phyloP scores from a whole-genome alignment of 2,329 filamentous ascomycete genomes.

The Aspergillus sp. region DNA sequence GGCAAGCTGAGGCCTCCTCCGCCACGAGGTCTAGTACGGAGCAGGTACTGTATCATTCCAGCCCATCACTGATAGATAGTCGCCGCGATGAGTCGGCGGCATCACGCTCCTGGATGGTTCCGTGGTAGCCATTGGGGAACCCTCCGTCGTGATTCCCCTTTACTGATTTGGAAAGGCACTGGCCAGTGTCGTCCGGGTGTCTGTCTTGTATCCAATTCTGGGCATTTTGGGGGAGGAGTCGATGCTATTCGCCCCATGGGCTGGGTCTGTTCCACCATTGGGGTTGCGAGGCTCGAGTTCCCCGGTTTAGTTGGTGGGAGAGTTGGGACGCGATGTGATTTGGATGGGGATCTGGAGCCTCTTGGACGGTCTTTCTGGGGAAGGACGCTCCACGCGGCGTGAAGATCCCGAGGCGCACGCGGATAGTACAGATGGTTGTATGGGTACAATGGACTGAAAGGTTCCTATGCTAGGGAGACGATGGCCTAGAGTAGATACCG shows the following conservation, averaged over 20 bases:
- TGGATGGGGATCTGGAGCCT: background rate
- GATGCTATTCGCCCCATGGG: background rate
- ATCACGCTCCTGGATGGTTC: background rate
- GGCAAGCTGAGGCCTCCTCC: background rate
- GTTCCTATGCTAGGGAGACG: too few species aligned
- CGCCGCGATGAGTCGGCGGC: background rate
- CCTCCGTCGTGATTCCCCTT: background rate
- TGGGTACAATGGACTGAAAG: too few species aligned
- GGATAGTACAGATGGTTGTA: too few species aligned
- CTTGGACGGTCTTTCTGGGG: background rate
- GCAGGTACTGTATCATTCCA: too few species aligned
- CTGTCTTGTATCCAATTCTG: background rate
- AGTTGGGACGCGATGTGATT: background rate
- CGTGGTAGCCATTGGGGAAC: background rate
- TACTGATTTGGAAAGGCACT: conserved; percentile 9
- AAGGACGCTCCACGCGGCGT: conserved; percentile 8
- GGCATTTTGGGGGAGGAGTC: background rate
- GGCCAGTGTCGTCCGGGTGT: background rate
- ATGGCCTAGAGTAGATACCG: background rate
- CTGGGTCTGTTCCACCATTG: conserved; percentile 7
- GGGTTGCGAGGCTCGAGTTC: background rate
- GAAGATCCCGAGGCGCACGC: conserved; percentile 11
- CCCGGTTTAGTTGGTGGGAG: background rate
- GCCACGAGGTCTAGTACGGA: too few species aligned
- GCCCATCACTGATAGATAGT: too few species aligned